Evolutionary conservation across 495 filamentous ascomycete genomes (phyloP).

Genomic region (Articulospora tetracladia): DNA sequence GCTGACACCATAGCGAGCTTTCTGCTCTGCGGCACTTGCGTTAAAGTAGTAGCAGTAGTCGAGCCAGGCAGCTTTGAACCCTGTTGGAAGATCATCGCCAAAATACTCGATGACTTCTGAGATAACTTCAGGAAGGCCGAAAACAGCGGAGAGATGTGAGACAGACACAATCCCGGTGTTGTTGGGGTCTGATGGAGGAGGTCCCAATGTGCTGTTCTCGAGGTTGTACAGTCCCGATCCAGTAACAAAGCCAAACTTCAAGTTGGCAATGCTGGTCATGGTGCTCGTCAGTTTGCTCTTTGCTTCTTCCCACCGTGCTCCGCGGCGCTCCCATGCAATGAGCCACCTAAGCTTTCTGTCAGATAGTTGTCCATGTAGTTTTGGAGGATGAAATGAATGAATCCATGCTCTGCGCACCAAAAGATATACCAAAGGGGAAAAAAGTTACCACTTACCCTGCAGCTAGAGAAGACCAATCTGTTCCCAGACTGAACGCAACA

Average conservation of each 20-base stretch:
- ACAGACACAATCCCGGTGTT: slow-evolving; percentile 38
- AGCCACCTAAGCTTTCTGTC: too few relatives aligned
- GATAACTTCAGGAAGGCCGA: slow-evolving; percentile 42
- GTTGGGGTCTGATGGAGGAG: slow-evolving; percentile 36
- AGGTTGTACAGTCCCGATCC: slow-evolving; percentile 40
- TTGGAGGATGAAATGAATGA: too few relatives aligned
- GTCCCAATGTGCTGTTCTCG: slow-evolving; percentile 33
- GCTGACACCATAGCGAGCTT: slow-evolving; percentile 35
- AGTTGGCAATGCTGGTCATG: slow-evolving; percentile 35
- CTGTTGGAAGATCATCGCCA: slow-evolving; percentile 25
- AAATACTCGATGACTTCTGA: slow-evolving; percentile 36
- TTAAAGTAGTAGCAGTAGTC: slow-evolving; percentile 41
- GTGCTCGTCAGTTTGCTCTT: slow-evolving; percentile 33
- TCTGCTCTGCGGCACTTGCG: slow-evolving; percentile 34
- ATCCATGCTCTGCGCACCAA: too few relatives aligned
- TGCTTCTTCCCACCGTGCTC: slow-evolving; percentile 38
- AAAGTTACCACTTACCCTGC: too few relatives aligned
- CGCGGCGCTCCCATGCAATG: slow-evolving; percentile 43
- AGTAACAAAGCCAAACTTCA: slow-evolving; percentile 45
- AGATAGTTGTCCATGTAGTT: too few relatives aligned
- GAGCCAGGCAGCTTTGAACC: slow-evolving; percentile 37
- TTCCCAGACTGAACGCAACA: slow-evolving; percentile 28
- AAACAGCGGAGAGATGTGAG: slow-evolving; percentile 41
- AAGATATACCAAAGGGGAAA: too few relatives aligned
- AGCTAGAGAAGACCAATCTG: slow-evolving; percentile 45